Evolutionary conservation across 768 basidiomycete genomes (phyloP), one percentile per base, ranked within the genome.

Genomic region (Leccinum rimulosum): DNA sequence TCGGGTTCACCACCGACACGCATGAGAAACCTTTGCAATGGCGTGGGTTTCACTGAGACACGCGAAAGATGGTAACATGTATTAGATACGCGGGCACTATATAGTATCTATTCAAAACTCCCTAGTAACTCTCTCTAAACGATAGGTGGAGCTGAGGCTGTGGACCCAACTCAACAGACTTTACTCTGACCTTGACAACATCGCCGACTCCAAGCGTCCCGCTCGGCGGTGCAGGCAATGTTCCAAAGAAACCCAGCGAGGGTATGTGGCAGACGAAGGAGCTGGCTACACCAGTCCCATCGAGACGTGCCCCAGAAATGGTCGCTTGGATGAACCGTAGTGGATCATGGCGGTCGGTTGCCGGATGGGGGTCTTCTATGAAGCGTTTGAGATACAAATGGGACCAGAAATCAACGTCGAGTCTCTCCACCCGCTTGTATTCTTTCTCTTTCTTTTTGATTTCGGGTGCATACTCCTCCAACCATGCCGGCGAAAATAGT

Each of bases 401-500:
- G 15, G 74, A 70, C 82, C 83, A 84, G 64, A 75, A 77, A 49
- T 54, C 60, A 25, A 71, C 45, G 55, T 84, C 76, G 2, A 60
- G 63, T 19, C 67, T 63, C 22, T 76, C 68, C 7, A 69, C 63
- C 6, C 73, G 67, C 55, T 69, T 74, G 47, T 63, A 52, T 33
- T 70, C 64, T 36, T 64, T 70, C 55, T 85, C 82, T 48, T 65
- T 68, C 30, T 66, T 63, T 49, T 68, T 70, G 38, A 81, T 66
- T 40, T 80, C 69, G 2, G 72, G 63, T 9, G 73, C 77, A 56
- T 83, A 76, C 11, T 68, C 70, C 65, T 74, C 69, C 66, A 92
- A 64, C 71, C 79, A 80, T 31, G 76, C 73, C 3, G 64, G 51
- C 31, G 76, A 75, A 65, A 89, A 86, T 4, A 79, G 70, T 4